phyloP scores from a whole-genome alignment of 2,329 filamentous ascomycete species.

The Fusarium penzigii region DNA sequence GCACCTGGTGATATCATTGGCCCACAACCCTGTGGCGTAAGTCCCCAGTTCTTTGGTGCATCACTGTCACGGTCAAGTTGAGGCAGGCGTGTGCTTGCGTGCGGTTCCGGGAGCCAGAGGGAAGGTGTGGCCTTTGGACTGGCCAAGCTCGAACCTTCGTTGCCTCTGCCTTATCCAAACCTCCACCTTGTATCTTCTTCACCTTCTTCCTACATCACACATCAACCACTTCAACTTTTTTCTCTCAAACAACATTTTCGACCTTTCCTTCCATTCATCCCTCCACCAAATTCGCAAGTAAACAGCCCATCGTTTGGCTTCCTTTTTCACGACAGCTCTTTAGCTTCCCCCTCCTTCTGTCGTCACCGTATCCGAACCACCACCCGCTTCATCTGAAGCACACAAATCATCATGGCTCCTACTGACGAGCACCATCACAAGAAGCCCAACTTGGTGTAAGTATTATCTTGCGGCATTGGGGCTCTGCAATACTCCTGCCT shows the following conservation, averaged over 20 bases:
- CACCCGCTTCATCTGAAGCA: constrained; percentile 31
- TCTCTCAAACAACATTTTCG: constrained; percentile 21
- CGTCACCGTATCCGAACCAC: constrained; percentile 21
- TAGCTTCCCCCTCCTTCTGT: constrained; percentile 25
- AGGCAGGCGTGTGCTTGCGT: constrained; percentile 9
- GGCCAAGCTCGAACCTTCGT: constrained; percentile 29
- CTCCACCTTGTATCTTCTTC: constrained; percentile 5
- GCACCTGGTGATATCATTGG: constrained; percentile 38
- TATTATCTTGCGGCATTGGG: constrained; percentile 3
- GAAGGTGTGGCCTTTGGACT: constrained; percentile 32
- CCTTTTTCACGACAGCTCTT: constrained; percentile 16
- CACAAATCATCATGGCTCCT: constrained; percentile 64
- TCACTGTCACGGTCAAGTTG: constrained; percentile 20
- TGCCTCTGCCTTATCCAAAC: constrained; percentile 17
- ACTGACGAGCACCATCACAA: constrained; percentile 61
- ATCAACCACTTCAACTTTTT: constrained; percentile 14
- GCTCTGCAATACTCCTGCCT: not conserved
- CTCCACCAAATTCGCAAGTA: constrained; percentile 4
- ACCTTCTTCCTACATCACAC: constrained; percentile 4
- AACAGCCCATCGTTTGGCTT: constrained; percentile 22
- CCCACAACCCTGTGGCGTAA: constrained; percentile 24
- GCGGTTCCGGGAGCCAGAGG: constrained; percentile 25
- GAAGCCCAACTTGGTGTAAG: constrained; percentile 83
- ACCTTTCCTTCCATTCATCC: constrained; percentile 2
- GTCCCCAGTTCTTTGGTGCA: constrained; percentile 24